Evolutionary conservation across 2,329 filamentous ascomycete species (phyloP), one percentile per base, ranked within the genome.

Genomic region (Chlorencoelia australis): DNA sequence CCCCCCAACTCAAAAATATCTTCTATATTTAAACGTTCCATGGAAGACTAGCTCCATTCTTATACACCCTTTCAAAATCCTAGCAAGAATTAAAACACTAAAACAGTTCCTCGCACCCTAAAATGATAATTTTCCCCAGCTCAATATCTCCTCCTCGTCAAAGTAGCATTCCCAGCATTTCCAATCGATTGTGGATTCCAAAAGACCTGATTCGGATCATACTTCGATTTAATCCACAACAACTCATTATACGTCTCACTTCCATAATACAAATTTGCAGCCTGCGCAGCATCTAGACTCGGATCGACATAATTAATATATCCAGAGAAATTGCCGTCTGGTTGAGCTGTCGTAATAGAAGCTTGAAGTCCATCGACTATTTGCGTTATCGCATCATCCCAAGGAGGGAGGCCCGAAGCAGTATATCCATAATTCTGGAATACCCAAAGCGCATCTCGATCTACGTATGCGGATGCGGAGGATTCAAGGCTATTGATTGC

Each of bases 151-250:
- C n/a, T n/a, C n/a, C n/a, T n/a, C n/a, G n/a, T n/a, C n/a, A n/a
- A n/a, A n/a, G n/a, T n/a, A n/a, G n/a, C n/a, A n/a, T n/a, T n/a
- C n/a, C n/a, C 30, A n/a, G 30, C 30, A 11, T 17, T 31, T 2
- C 29, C 17, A 39, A 40, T 20, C 41, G 36, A 19, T 25, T 30
- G 35, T n/a, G 42, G 42, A 21, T 44, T 44, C 42, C 42, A 44
- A 14, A 44, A 44, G 5, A 43, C 14, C 18, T 30, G 11, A 3
- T 20, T 30, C 4, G 42, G 40, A 20, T 44, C 42, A 4, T 33
- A 11, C 2, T 21, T 14, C 2, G 13, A 7, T 20, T 45, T 45
- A 8, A 45, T 33, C 8, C 25, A 8, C 4, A 38, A 14, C 9
- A 45, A 22, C 15, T 31, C 34, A 11, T 37, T 22, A 13, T 43